A percentile compares a stretch with the other conserved stretches of the same genome.
These are phyloP conservation scores for Sarocladium brachiariae DNA, from an alignment of 2,329 filamentous ascomycete species.

Conservation along the genomic window DNA sequence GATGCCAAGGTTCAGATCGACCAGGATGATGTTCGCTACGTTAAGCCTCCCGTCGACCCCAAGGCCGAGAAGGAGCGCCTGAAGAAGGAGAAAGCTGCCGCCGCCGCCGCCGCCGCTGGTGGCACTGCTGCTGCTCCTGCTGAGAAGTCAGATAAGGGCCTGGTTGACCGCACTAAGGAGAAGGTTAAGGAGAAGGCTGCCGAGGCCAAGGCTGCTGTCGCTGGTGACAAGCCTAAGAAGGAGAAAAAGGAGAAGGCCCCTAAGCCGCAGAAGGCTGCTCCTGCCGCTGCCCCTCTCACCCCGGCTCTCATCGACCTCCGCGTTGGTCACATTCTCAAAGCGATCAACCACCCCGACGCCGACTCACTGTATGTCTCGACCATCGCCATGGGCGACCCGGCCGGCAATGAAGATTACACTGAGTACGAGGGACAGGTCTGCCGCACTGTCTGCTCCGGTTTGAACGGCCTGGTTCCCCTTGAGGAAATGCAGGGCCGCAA, in stretches of 20 bases:
- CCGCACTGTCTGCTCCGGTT: conserved; percentile 91
- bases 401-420: conserved; percentile 74
- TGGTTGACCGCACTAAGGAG: conserved; percentile 56
- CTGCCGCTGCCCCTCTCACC: conserved; percentile 68
- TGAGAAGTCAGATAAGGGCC: conserved; percentile 35
- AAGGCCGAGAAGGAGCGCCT: conserved; percentile 95
- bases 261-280: conserved; percentile 62
- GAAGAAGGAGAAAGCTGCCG: conserved; percentile 89
- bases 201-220: conserved; percentile 36
- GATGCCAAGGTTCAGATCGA: conserved; percentile 74
- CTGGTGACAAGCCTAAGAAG: conserved; percentile 52
- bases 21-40: conserved; percentile 71
- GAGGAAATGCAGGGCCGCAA: conserved; percentile 96
- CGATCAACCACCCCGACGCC: conserved; percentile 90
- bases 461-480: conserved; percentile 87
- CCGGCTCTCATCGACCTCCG: conserved; percentile 88
- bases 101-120: conserved; percentile 45
- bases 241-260: conserved; percentile 87
- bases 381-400: conserved; percentile 84
- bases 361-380: conserved; percentile 94
- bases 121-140: conserved; percentile 42
- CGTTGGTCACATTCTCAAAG: conserved; percentile 95
- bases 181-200: conserved; percentile 49
- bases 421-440: conserved; percentile 89
- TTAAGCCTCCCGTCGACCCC: conserved; percentile 81